Evolutionary conservation across 352 stramenopile genomes (phyloP), one percentile per base, ranked within the genome.

Genomic region (Phytophthora idaei): DNA sequence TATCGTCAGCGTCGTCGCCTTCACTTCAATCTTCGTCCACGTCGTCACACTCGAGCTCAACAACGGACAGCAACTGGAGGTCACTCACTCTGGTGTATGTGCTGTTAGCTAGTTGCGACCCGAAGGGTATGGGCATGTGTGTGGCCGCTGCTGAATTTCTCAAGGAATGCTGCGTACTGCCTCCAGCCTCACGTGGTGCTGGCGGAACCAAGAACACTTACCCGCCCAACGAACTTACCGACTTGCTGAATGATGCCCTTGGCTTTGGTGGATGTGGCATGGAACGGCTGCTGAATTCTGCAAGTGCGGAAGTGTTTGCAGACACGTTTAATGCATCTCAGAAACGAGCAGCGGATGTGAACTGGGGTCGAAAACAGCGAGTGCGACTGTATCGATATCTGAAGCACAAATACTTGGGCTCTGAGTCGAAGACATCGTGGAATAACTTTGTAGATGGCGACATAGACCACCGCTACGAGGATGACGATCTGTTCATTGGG

Each of bases 71-170:
- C 5, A 87, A 91, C 71, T 95, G 85, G 84, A 92, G 85, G 53
- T 85, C 76, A 1, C 64, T 91, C 0, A 82, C 85, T 34, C 53
- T 93, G 5, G 84, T 93, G 7, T 90, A 90, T 60, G 65, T 91
- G 31, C 57, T 94, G 2, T 69, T 92, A 21, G 84, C 87, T 25
- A 90, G 81, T 21, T 93, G 83, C 67, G 84, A 95, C 63, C 84
- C 85, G 15, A 90, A 89, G 45, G 85, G 87, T 2, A 85, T 80
- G 69, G 84, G 87, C 1, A 94, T 95, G 84, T 90, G 81, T 37
- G 55, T 83, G 14, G 76, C 81, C 31, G 76, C 80, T 9, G 84
- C 87, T 34, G 81, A 90, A 57, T 95, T 95, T 64, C 67, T 95
- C 4, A 85, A 88, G 29, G 82, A 91, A 41, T 81, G 85, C 42